Percentiles rank a stretch among this genome's conserved stretches.
Conservation (phyloP, 495 filamentous ascomycete species). For the Cryomyces minteri region DNA sequence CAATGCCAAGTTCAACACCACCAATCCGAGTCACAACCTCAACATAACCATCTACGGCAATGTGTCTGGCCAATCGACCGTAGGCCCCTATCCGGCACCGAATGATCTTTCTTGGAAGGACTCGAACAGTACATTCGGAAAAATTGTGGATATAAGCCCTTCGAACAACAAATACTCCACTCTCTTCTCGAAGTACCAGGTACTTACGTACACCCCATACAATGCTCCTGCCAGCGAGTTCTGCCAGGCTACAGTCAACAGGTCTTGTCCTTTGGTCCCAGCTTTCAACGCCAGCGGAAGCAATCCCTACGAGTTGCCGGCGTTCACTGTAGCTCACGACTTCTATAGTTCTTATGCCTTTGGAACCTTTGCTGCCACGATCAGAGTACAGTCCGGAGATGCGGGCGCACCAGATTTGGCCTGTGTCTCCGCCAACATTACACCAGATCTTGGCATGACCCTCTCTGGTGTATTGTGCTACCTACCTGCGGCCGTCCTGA, state of each 20-base stretch:
- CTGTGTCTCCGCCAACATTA: slow-evolving; percentile 64
- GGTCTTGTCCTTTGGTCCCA: slow-evolving; percentile 55
- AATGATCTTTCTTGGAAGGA: slow-evolving; percentile 33
- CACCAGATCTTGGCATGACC: slow-evolving; percentile 51
- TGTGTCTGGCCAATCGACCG: slow-evolving; percentile 44
- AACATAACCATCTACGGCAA: slow-evolving; percentile 79
- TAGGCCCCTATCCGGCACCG: slow-evolving; percentile 28
- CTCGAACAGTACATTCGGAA: slow-evolving; percentile 44
- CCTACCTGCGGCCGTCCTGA: slow-evolving; percentile 57
- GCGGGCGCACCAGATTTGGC: slow-evolving; percentile 38
- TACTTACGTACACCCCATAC: slow-evolving; percentile 57
- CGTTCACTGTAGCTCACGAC: slow-evolving; percentile 59
- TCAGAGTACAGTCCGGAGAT: slow-evolving; percentile 61
- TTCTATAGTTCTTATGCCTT: slow-evolving; percentile 73
- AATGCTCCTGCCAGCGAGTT: slow-evolving; percentile 31
- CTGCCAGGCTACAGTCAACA: slow-evolving; percentile 42
- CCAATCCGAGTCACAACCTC: slow-evolving; percentile 42
- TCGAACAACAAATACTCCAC: slow-evolving; percentile 46
- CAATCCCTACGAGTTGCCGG: slow-evolving; percentile 35
- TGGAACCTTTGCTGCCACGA: slow-evolving; percentile 51
- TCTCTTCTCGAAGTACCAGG: slow-evolving; percentile 43
- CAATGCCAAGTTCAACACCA: slow-evolving; percentile 51
- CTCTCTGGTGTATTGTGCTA: slow-evolving; percentile 54
- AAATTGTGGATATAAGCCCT: slow-evolving; percentile 44
- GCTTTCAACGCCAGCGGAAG: slow-evolving; percentile 41